Evolutionary conservation across 179 eudicot species (phyloP), one percentile per base, ranked within the genome.

Genomic region (Spergularia azorica): DNA sequence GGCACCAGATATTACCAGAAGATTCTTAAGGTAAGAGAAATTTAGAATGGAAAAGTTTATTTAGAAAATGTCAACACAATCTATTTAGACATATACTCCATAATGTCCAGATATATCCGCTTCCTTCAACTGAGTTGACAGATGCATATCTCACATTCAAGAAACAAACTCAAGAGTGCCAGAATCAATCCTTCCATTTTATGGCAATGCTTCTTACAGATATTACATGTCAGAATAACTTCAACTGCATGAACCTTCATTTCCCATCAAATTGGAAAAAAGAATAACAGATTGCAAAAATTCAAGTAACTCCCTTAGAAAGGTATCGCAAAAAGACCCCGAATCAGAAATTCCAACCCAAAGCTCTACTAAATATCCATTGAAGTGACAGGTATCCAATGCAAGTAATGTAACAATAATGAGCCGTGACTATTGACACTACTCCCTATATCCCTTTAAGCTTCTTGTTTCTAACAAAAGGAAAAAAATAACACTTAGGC

Each of bases 1-100:
- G n/a, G 16, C 56, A 71, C n/a, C 18, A 50, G 41, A 26, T 64
- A 76, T 12, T 41, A 20, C 67, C 11, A 59, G 17, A 38, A 58
- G 17, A 20, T 39, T 71, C 17, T 58, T n/a, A 10, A n/a, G 21
- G 64, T 7, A 18, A 18, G 18, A 21, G 36, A 9, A 66, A 55
- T 2, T 32, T 38, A 2, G 17, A 36, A 41, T 6, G 67, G 17
- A 63, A 11, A 59, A 21, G 16, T 66, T 41, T n/a, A 10, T 26
- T 15, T 12, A 6, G 54, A 52, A 66, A 13, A 46, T 9, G n/a
- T 16, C 70, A 66, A 21, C 7, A 32, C 41, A 70, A 14, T 54
- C 54, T 70, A 26, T 70, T 61, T 55, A 52, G 50, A 36, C 1
- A 69, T 69, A 54, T 70, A 60, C 62, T 54, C 20, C 59, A 14